Evolutionary conservation across 768 basidiomycete species (phyloP).

Genomic region (Pleurotus giganteus): DNA sequence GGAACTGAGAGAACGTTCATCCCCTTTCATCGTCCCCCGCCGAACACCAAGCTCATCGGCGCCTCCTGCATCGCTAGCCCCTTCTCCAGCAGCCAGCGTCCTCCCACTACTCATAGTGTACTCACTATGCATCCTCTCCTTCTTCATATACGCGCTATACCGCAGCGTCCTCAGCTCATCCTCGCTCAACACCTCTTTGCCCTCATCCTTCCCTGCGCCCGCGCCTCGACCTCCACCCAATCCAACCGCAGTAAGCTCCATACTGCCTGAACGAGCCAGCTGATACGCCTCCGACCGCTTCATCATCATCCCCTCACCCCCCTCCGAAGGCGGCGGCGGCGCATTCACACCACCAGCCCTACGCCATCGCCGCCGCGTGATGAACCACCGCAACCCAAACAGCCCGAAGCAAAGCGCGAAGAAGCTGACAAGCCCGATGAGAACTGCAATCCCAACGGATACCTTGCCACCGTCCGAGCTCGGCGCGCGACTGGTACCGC

Average conservation of each 20-base stretch:
- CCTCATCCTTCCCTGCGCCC: constrained; percentile 15
- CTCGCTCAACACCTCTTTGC: constrained; percentile 28
- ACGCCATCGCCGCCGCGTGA: constrained; percentile 37
- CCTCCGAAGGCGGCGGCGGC: constrained; percentile 6
- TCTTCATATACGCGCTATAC: constrained; percentile 36
- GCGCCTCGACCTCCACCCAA: background rate
- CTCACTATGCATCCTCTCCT: constrained; percentile 28
- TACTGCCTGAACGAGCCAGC: constrained; percentile 23
- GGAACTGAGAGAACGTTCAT: background rate
- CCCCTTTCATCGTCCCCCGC: background rate
- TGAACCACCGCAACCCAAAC: constrained; percentile 54
- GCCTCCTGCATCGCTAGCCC: background rate
- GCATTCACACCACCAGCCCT: constrained; percentile 12
- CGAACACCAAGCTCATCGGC: constrained; percentile 8
- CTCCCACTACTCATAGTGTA: constrained; percentile 30
- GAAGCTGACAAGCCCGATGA: constrained; percentile 58
- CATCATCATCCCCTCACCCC: constrained; percentile 15
- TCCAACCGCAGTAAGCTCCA: background rate
- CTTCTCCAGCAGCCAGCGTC: constrained; percentile 18
- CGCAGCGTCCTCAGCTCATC: constrained; percentile 38
- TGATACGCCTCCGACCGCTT: constrained; percentile 30
- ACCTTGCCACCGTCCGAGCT: constrained; percentile 34
- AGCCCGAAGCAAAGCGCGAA: constrained; percentile 52
- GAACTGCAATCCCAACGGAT: constrained; percentile 60
- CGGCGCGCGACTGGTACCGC: constrained; percentile 8